Conservation (phyloP, 2,329 filamentous ascomycete genomes). For the Fusarium sp. region DNA sequence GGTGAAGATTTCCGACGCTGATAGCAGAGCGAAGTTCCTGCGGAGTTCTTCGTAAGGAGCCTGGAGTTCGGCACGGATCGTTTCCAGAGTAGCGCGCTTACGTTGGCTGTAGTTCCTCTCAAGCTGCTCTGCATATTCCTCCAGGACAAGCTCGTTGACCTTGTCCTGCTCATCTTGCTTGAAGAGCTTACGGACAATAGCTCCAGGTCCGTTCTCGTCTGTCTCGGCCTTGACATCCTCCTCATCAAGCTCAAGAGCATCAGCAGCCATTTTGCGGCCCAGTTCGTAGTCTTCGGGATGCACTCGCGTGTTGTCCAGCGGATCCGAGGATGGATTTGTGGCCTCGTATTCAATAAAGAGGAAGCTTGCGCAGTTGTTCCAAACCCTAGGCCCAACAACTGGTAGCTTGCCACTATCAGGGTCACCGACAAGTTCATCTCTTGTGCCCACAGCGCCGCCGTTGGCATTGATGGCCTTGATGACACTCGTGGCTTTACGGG, state of each 20-base stretch:
- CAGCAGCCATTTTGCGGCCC: slow-evolving; percentile 97
- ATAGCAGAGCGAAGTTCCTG: slow-evolving; percentile 78
- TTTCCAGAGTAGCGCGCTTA: slow-evolving; percentile 95
- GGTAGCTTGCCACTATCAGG: slow-evolving; percentile 81
- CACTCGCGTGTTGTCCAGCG: slow-evolving; percentile 95
- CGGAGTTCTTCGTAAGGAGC: slow-evolving; percentile 95
- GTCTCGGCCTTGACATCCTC: slow-evolving; percentile 97
- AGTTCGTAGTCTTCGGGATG: slow-evolving; percentile 99
- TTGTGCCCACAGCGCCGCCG: slow-evolving; percentile 84
- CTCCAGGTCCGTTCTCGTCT: slow-evolving; percentile 88
- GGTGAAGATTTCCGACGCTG: slow-evolving; percentile 86
- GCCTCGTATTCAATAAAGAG: slow-evolving; percentile 89
- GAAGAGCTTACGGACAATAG: slow-evolving; percentile 94
- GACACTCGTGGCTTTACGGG: slow-evolving; percentile 84
- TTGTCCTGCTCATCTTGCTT: slow-evolving; percentile 93
- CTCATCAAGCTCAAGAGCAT: slow-evolving; percentile 95
- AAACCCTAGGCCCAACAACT: slow-evolving; percentile 89
- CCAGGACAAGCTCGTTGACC: slow-evolving; percentile 94
- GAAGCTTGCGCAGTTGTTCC: slow-evolving; percentile 98
- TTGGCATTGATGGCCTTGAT: slow-evolving; percentile 88
- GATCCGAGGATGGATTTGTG: slow-evolving; percentile 86
- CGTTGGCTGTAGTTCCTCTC: slow-evolving; percentile 92
- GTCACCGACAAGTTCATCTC: slow-evolving; percentile 90
- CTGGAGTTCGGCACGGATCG: slow-evolving; percentile 92
- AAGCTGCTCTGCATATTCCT: slow-evolving; percentile 96